Percentiles rank a stretch among this genome's conserved stretches.
Conservation (phyloP, 1,139 yeast genomes). For the Blastobotrys illinoisensis region DNA sequence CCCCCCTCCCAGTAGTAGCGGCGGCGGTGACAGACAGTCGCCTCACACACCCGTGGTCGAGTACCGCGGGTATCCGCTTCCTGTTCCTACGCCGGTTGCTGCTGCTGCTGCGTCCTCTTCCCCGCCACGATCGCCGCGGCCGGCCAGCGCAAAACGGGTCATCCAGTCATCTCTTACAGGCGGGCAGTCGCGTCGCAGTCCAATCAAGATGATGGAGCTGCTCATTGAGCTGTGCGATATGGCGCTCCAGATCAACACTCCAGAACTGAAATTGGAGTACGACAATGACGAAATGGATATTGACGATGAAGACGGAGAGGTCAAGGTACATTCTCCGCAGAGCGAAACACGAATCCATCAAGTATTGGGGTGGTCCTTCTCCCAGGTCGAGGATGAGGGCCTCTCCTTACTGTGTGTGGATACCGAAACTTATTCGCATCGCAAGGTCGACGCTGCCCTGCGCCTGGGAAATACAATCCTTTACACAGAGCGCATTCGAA, state of each 20-base stretch:
- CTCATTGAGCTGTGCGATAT: slow-evolving; percentile 68
- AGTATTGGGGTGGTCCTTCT: slow-evolving; percentile 49
- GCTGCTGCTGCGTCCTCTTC: slow-evolving; percentile 6
- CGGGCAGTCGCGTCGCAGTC: slow-evolving; percentile 37
- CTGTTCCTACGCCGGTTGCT: slow-evolving; percentile 24
- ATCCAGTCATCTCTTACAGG: slow-evolving; percentile 2
- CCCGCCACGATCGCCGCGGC: slow-evolving; percentile 13
- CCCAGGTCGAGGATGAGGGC: slow-evolving; percentile 58
- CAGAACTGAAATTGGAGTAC: slow-evolving; percentile 24
- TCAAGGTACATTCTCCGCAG: slow-evolving; percentile 50
- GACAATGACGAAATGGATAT: slow-evolving; percentile 19
- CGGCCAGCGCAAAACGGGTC: slow-evolving; percentile 7
- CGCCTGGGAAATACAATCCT: slow-evolving; percentile 72
- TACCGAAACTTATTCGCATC: slow-evolving; percentile 55
- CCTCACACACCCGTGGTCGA: slow-evolving; percentile 32
- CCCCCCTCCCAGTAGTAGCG: slow-evolving; percentile 5
- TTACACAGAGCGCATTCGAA: slow-evolving; percentile 73
- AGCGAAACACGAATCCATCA: slow-evolving; percentile 60
- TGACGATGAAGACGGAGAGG: slow-evolving; percentile 16
- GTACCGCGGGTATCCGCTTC: slow-evolving; percentile 59
- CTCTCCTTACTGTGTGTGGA: slow-evolving; percentile 60
- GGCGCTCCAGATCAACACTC: slow-evolving; percentile 66
- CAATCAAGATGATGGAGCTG: slow-evolving; percentile 60
- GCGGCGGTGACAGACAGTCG: neutral
- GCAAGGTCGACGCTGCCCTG: slow-evolving; percentile 68